Conservation (phyloP, 345 rosid genomes). For the Iberis pinnata region DNA sequence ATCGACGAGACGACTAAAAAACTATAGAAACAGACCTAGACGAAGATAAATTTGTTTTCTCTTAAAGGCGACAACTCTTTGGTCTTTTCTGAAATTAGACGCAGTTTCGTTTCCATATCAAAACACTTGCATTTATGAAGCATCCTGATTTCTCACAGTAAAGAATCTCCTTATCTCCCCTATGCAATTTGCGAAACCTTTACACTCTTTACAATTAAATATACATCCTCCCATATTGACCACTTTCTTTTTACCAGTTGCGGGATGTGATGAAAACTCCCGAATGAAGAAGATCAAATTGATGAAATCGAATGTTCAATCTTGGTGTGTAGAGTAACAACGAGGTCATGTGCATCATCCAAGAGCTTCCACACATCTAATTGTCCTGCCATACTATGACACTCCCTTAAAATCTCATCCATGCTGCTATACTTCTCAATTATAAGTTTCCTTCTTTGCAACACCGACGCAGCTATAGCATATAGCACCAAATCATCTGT, state of each 20-base stretch:
- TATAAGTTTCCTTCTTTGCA: conserved; percentile 85
- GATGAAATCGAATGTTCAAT: conserved; percentile 48
- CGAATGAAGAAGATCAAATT: background rate
- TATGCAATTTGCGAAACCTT: no score
- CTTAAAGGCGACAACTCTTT: no score
- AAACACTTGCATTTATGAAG: no score
- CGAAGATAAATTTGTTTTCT: no score
- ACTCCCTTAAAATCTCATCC: conserved; percentile 96
- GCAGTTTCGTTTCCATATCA: no score
- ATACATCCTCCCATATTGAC: no score
- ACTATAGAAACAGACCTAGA: no score
- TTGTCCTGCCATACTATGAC: conserved; percentile 91
- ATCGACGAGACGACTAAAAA: no score
- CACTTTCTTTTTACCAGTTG: background rate
- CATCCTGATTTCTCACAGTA: no score
- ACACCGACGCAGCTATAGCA: conserved; percentile 88
- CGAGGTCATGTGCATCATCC: conserved; percentile 88
- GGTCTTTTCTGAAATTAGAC: no score
- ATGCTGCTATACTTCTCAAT: conserved; percentile 87
- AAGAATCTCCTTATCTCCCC: no score
- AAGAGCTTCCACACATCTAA: conserved; percentile 96
- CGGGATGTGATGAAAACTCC: background rate
- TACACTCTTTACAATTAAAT: no score
- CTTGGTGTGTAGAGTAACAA: conserved; percentile 82
- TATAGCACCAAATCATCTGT: conserved; percentile 86